Base-by-base conservation (phyloP, 2,329 filamentous ascomycete species). In the Aureobasidium sp. region DNA sequence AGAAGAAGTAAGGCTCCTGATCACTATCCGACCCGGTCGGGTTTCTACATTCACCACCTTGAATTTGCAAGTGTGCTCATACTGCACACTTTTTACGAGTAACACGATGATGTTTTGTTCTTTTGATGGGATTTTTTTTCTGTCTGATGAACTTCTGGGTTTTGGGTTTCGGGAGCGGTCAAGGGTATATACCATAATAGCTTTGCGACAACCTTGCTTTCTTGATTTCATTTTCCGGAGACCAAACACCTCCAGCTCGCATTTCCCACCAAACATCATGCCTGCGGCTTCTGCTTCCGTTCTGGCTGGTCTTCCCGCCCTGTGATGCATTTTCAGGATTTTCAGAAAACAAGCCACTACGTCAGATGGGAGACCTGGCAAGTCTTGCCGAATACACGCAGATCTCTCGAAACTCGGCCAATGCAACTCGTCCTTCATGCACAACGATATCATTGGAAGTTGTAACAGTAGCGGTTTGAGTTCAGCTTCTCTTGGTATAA, bases 1-100 rank as follows among this genome's bases (percentile, higher is more conserved):
- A 61, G 37, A 57, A 56, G 55, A 56, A 59, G 55, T 54, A 11
- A 54, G 53, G 34, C 7, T 22, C 16, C n/a, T n/a, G n/a, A n/a
- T n/a, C n/a, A n/a, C n/a, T n/a, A n/a, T n/a, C n/a, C n/a, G n/a
- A n/a, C n/a, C n/a, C n/a, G n/a, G n/a, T n/a, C n/a, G n/a, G n/a
- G n/a, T n/a, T n/a, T n/a, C n/a, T n/a, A n/a, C n/a, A n/a, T n/a
- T 6, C 14, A 35, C n/a, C 14, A 35, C 16, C 2, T 39, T 21
- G n/a, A 3, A 10, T 21, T 21, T 22, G n/a, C 27, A 29, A 29
- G 27, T 2, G 12, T 4, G 12, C 27, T 8, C 27, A 29, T 29
- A 8, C 27, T 29, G 12, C 22, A n/a, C n/a, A n/a, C 14, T n/a
- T 37, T 35, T 48, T n/a, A 48, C 44, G 44, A 48, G 8, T 48